phyloP scores from a whole-genome alignment of 2,329 filamentous ascomycete species.

The Cladosporium sp. region DNA sequence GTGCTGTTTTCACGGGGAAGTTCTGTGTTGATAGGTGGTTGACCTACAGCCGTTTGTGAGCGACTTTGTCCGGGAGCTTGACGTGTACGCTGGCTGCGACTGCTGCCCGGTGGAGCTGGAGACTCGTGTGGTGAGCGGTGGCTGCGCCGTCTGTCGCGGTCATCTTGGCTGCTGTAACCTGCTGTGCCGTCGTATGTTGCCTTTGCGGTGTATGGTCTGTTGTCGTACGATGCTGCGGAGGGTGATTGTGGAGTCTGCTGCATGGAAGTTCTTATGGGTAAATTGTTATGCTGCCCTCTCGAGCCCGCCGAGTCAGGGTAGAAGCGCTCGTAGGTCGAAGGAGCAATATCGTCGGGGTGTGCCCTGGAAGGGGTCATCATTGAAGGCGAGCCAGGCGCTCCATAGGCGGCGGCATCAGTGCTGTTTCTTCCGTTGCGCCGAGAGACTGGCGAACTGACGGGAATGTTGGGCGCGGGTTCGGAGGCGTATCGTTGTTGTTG shows the following conservation, averaged over 20 bases:
- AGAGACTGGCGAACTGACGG: slow-evolving; percentile 30
- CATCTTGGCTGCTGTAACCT: slow-evolving; percentile 38
- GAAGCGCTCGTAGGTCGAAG: slow-evolving; percentile 74
- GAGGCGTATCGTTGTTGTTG: slow-evolving; percentile 19
- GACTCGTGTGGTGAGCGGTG: slow-evolving; percentile 44
- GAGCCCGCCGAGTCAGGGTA: slow-evolving; percentile 25
- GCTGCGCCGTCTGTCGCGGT: slow-evolving; percentile 27
- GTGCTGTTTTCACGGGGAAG: slow-evolving; percentile 73
- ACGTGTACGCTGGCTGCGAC: slow-evolving; percentile 35
- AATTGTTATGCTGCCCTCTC: slow-evolving; percentile 17
- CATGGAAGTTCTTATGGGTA: slow-evolving; percentile 25
- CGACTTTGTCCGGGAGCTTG: slow-evolving; percentile 38
- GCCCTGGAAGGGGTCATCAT: slow-evolving; percentile 44
- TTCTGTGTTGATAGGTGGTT: slow-evolving; percentile 47
- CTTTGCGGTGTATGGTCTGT: slow-evolving; percentile 22
- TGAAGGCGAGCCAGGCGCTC: slow-evolving; percentile 34
- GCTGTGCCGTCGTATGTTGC: slow-evolving; percentile 33
- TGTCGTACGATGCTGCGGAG: slow-evolving; percentile 22
- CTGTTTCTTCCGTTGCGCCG: slow-evolving; percentile 34
- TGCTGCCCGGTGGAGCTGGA: slow-evolving; percentile 39
- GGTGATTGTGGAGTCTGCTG: slow-evolving; percentile 17
- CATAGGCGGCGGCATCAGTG: slow-evolving; percentile 30
- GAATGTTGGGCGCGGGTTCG: slow-evolving; percentile 18
- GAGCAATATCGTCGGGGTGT: slow-evolving; percentile 54
- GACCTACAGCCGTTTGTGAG: slow-evolving; percentile 47